These are phyloP conservation scores for Pseudonitzschia multistriata DNA, from an alignment of 108 stramenopile genomes.

Conservation along the genomic window DNA sequence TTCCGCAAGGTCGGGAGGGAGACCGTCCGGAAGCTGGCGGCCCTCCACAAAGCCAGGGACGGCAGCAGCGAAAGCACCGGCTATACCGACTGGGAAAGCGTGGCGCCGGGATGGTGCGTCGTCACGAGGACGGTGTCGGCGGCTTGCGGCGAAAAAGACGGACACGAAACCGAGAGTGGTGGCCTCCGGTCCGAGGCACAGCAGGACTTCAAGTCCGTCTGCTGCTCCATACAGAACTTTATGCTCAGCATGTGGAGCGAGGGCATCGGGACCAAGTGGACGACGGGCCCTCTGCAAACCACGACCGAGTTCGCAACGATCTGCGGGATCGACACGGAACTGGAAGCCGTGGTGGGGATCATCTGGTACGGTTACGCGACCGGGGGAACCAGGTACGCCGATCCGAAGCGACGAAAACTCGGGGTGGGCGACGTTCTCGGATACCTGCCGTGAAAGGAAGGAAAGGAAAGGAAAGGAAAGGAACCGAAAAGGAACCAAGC, in stretches of 20 bases:
- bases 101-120: conserved; percentile 66
- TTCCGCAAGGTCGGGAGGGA: conserved; percentile 61
- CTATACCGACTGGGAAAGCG: conserved; percentile 41
- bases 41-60: conserved; percentile 31
- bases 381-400: conserved; percentile 52
- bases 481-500: background rate
- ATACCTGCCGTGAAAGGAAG: conserved; percentile 49
- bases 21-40: conserved; percentile 51
- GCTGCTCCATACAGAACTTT: conserved; percentile 72
- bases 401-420: conserved; percentile 51
- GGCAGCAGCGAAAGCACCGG: conserved; percentile 24
- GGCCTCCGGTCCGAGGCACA: conserved; percentile 1
- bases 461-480: background rate
- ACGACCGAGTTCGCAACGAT: conserved; percentile 62
- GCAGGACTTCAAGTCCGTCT: conserved; percentile 56
- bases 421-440: conserved; percentile 60
- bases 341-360: conserved; percentile 55
- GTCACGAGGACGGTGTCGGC: conserved; percentile 46
- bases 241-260: conserved; percentile 68
- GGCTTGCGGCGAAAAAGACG: conserved; percentile 29
- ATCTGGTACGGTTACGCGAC: conserved; percentile 76
- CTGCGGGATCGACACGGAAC: conserved; percentile 58
- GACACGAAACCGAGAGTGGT: background rate
- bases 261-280: conserved; percentile 77
- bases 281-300: conserved; percentile 58